Evolutionary conservation across 495 filamentous ascomycete species (phyloP).

Genomic region (Penicillium canariense): DNA sequence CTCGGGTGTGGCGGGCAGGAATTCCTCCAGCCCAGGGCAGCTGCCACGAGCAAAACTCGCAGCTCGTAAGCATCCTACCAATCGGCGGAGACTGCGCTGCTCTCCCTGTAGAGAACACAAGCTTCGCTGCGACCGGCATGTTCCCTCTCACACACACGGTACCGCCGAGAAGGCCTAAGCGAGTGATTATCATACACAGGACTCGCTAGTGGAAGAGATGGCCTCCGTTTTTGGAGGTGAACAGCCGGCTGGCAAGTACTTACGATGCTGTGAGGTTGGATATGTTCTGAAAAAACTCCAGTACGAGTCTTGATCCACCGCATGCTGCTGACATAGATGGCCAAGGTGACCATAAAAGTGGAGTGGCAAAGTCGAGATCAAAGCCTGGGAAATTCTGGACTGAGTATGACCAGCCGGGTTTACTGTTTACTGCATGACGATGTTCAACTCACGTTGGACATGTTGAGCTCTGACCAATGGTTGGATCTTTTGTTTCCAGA

Average conservation of each 20-base stretch:
- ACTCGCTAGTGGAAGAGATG: background rate
- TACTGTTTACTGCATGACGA: background rate
- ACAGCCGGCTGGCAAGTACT: slow-evolving; percentile 6
- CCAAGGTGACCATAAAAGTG: too few relatives aligned
- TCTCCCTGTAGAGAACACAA: slow-evolving; percentile 11
- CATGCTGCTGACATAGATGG: too few relatives aligned
- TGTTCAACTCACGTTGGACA: background rate
- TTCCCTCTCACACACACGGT: slow-evolving; percentile 11
- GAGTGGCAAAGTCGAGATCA: background rate
- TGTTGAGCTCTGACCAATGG: background rate
- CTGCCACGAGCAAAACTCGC: background rate
- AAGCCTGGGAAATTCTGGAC: background rate
- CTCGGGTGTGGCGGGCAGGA: background rate
- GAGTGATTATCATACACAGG: background rate
- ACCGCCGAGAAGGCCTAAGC: slow-evolving; percentile 8
- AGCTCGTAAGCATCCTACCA: background rate
- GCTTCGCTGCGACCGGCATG: slow-evolving; percentile 8
- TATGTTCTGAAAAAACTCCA: background rate
- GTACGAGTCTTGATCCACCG: background rate
- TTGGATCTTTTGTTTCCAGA: background rate
- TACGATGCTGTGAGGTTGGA: background rate
- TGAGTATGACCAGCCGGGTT: background rate
- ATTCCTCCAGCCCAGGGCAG: background rate
- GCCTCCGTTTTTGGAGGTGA: slow-evolving; percentile 13
- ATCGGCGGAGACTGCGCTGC: background rate